Evolutionary conservation across 78 protist genomes (phyloP).

Genomic region (Dictyostelium capitatum): DNA sequence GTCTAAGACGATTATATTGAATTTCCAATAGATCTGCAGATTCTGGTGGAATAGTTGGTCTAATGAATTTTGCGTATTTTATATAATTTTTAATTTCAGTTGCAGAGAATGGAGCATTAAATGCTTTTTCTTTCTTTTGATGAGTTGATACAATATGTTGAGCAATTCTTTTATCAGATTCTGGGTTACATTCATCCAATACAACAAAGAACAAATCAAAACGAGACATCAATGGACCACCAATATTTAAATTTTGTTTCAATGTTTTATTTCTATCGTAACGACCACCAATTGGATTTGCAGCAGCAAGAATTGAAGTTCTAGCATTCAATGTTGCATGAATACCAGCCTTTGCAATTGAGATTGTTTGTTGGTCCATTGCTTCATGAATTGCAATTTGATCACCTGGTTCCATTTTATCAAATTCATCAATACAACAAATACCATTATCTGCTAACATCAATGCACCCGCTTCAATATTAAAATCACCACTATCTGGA

Average conservation of each 20-base stretch:
- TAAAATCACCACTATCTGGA: slow-evolving; percentile 98
- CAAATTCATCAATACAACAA: slow-evolving; percentile 99
- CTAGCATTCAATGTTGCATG: slow-evolving; percentile 98
- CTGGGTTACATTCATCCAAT: slow-evolving; percentile 94
- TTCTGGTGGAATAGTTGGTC: slow-evolving; percentile 88
- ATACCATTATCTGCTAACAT: slow-evolving; percentile 99
- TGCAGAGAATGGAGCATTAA: slow-evolving; percentile 68
- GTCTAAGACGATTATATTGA: slow-evolving; percentile 85
- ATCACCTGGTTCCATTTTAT: slow-evolving; percentile 97
- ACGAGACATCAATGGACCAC: slow-evolving; percentile 99
- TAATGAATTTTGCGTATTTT: slow-evolving; percentile 87
- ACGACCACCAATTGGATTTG: slow-evolving; percentile 96
- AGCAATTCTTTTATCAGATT: slow-evolving; percentile 95
- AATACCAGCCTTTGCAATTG: slow-evolving; percentile 99
- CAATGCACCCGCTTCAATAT: slow-evolving; percentile 99
- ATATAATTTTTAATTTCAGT: slow-evolving; percentile 94
- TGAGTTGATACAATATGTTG: slow-evolving; percentile 96
- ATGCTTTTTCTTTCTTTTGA: slow-evolving; percentile 81
- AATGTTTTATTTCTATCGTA: slow-evolving; percentile 60
- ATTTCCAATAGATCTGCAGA: slow-evolving; percentile 26
- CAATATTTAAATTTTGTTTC: slow-evolving; percentile 93
- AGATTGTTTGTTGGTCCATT: slow-evolving; percentile 99
- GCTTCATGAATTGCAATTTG: slow-evolving; percentile 99
- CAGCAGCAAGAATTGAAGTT: slow-evolving; percentile 98
- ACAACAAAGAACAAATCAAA: slow-evolving; percentile 99